These are phyloP conservation scores for Nakazawaea ambrosiae DNA, from an alignment of 805 yeast species.

Conservation along the genomic window DNA sequence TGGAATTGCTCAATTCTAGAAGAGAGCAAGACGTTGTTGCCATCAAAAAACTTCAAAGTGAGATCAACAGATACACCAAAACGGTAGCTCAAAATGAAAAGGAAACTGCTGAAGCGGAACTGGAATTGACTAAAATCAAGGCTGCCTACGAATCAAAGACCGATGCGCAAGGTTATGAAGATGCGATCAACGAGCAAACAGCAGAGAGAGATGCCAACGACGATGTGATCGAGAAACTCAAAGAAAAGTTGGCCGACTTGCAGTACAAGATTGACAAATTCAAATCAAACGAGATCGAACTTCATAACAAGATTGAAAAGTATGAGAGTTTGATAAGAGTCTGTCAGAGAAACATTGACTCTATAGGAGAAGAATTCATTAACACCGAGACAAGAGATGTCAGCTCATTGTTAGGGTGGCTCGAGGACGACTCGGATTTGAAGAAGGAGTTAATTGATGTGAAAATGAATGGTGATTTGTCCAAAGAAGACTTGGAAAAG, in stretches of 20 bases:
- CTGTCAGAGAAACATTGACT: conserved; percentile 31
- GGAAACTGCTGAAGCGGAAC: conserved; percentile 34
- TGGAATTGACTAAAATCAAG: conserved; percentile 28
- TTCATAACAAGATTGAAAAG: conserved; percentile 57
- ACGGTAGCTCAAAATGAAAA: conserved; percentile 35
- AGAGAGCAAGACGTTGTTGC: conserved; percentile 50
- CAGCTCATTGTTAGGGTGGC: conserved; percentile 42
- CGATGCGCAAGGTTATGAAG: conserved; percentile 26
- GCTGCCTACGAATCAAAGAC: conserved; percentile 20
- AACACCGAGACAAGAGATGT: conserved; percentile 48
- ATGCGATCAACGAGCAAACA: conserved; percentile 22
- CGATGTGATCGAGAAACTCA: conserved; percentile 33
- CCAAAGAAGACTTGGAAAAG: conserved; percentile 42
- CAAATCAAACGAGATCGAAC: conserved; percentile 60
- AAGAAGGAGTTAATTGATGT: conserved; percentile 19
- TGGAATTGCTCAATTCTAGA: conserved; percentile 52
- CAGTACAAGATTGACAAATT: conserved; percentile 43
- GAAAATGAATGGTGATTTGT: conserved; percentile 32
- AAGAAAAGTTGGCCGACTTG: conserved; percentile 32
- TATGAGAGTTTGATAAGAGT: conserved; percentile 31
- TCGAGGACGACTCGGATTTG: conserved; percentile 26
- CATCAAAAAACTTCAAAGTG: conserved; percentile 56
- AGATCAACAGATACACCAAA: conserved; percentile 47
- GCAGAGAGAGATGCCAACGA: conserved; percentile 30
- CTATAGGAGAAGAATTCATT: conserved; percentile 32